Evolutionary conservation across 495 filamentous ascomycete species (phyloP).

Genomic region (Jackrogersella multiformis): DNA sequence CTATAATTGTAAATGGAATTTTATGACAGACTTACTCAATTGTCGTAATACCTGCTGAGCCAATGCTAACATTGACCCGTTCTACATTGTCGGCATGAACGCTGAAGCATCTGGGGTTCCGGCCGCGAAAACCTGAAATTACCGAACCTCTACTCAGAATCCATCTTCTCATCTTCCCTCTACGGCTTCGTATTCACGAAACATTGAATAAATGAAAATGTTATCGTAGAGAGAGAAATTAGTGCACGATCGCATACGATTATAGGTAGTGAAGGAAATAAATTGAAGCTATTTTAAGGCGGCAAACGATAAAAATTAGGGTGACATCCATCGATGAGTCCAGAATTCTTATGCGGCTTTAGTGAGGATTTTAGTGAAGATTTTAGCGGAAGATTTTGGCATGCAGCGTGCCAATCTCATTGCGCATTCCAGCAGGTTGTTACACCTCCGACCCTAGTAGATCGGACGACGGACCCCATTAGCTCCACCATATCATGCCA

Average conservation of each 20-base stretch:
- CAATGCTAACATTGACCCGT: constrained; percentile 36
- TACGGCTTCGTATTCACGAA: not conserved
- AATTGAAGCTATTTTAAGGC: constrained; percentile 37
- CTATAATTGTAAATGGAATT: not conserved
- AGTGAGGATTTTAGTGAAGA: not conserved
- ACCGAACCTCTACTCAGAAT: constrained; percentile 64
- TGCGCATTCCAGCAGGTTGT: constrained; percentile 9
- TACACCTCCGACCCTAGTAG: constrained; percentile 2
- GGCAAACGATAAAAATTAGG: constrained; percentile 23
- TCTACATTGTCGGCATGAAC: constrained; percentile 30
- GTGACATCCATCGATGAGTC: constrained; percentile 2
- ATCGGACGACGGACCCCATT: not conserved
- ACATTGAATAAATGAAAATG: not conserved
- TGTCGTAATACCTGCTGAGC: constrained; percentile 40
- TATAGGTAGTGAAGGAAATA: not conserved
- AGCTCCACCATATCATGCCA: constrained; percentile 35
- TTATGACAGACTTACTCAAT: constrained; percentile 42
- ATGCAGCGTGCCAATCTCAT: constrained; percentile 20
- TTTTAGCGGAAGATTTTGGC: not conserved
- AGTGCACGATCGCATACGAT: not conserved
- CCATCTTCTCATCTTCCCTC: constrained; percentile 67
- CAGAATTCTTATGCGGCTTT: constrained; percentile 1
- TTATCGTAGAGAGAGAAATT: not conserved
- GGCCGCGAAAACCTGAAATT: constrained; percentile 59
- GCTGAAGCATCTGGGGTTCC: constrained; percentile 28